A percentile compares a stretch with the other conserved stretches of the same genome.
Conservation (phyloP, 2,329 filamentous ascomycete species). For the Colletotrichum orbiculare region DNA sequence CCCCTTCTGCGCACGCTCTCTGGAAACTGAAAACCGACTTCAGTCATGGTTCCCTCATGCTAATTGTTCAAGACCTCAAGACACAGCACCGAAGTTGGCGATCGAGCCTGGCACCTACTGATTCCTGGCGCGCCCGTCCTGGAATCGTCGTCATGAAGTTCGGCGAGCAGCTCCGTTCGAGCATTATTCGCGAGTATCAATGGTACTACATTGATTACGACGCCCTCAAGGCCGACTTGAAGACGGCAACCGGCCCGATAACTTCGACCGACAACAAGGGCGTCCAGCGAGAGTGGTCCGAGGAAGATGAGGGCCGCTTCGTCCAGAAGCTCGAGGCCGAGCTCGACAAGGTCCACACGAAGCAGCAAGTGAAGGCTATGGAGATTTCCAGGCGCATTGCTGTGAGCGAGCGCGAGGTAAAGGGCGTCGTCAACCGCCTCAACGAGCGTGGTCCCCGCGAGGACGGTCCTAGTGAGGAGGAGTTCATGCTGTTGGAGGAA, state of each 20-base stretch:
- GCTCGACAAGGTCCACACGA: constrained; percentile 96
- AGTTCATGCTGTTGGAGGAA: constrained; percentile 93
- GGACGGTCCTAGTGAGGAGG: constrained; percentile 81
- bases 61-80: constrained; percentile 64
- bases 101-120: constrained; percentile 43
- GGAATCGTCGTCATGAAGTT: constrained; percentile 80
- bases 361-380: constrained; percentile 96
- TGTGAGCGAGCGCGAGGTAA: constrained; percentile 88
- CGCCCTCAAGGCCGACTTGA: constrained; percentile 87
- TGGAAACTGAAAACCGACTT: not conserved
- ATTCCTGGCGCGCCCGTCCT: constrained; percentile 53
- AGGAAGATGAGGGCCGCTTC: constrained; percentile 91
- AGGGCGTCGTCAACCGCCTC: constrained; percentile 82
- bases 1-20: constrained; percentile 5
- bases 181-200: constrained; percentile 95
- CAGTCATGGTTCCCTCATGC: constrained; percentile 49
- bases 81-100: constrained; percentile 56
- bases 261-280: constrained; percentile 38
- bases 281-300: constrained; percentile 76
- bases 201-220: constrained; percentile 99
- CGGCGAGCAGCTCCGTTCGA: constrained; percentile 95
- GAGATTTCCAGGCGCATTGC: constrained; percentile 94
- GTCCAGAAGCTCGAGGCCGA: constrained; percentile 88
- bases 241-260: constrained; percentile 70
- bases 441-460: constrained; percentile 69